These are phyloP conservation scores for Francoa sonchifolia DNA, from an alignment of 441 rosid species.

Conservation along the genomic window DNA sequence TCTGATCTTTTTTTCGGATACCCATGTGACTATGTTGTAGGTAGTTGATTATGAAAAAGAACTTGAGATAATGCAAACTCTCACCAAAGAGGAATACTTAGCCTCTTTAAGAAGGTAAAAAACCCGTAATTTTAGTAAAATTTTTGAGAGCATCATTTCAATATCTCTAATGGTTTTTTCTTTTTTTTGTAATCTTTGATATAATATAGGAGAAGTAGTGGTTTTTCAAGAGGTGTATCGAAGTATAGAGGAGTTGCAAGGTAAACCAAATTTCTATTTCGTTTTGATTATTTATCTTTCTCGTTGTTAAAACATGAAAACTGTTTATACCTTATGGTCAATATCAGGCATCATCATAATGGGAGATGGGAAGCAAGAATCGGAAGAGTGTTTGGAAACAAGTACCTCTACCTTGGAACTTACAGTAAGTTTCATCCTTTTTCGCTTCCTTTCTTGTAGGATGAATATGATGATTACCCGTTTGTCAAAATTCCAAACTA, in stretches of 20 bases:
- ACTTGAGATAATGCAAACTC: conserved; percentile 33
- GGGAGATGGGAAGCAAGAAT: conserved; percentile 79
- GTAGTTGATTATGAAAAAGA: conserved; percentile 42
- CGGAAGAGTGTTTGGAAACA: conserved; percentile 62
- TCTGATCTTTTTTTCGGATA: too few relatives aligned
- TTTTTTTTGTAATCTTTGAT: too few relatives aligned
- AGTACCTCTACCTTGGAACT: conserved; percentile 62
- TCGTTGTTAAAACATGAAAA: background rate
- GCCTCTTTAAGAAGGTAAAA: conserved; percentile 51
- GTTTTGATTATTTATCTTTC: background rate
- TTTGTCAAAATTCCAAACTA: background rate
- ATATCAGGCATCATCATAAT: conserved; percentile 55
- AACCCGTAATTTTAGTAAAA: too few relatives aligned
- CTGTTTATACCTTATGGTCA: background rate
- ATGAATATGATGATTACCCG: background rate
- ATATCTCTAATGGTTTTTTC: too few relatives aligned
- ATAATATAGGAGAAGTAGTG: conserved; percentile 47
- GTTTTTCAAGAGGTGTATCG: conserved; percentile 73
- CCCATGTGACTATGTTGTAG: conserved; percentile 16
- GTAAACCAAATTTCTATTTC: conserved; percentile 11
- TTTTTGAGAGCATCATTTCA: too few relatives aligned
- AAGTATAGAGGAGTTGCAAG: conserved; percentile 67
- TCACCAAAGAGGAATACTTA: conserved; percentile 42
- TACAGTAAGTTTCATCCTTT: conserved; percentile 26
- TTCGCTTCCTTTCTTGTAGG: background rate